Evolutionary conservation across 2,329 filamentous ascomycete species (phyloP).

Genomic region (Rosellinia necatrix): DNA sequence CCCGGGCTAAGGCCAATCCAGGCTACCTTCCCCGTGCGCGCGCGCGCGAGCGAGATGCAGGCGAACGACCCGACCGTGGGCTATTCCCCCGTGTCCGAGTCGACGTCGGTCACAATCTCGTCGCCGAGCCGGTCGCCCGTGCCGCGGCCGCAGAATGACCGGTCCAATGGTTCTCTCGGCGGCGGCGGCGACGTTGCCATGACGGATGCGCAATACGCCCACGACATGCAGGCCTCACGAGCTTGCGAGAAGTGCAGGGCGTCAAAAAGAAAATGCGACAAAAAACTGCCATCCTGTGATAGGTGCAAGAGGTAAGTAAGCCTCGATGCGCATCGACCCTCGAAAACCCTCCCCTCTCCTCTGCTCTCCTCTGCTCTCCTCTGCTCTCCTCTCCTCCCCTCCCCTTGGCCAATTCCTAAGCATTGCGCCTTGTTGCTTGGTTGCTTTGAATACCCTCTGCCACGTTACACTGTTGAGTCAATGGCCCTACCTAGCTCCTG

Average conservation of each 20-base stretch:
- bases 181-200: constrained; percentile 21
- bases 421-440: too few relatives aligned
- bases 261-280: constrained; percentile 43
- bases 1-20: background rate
- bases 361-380: background rate
- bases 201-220: constrained; percentile 14
- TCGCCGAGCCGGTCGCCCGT: constrained; percentile 35
- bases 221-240: constrained; percentile 33
- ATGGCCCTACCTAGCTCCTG: background rate
- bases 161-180: constrained; percentile 17
- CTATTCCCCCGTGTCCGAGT: constrained; percentile 34
- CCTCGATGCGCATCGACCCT: too few relatives aligned
- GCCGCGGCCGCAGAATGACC: constrained; percentile 26
- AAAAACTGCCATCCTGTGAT: constrained; percentile 41
- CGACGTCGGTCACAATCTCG: constrained; percentile 30
- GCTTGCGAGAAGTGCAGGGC: constrained; percentile 43
- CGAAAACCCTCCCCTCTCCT: background rate
- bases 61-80: constrained; percentile 21
- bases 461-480: too few relatives aligned
- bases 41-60: constrained; percentile 18
- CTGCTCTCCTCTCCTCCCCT: background rate
- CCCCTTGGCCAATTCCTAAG: too few relatives aligned
- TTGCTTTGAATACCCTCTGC: too few relatives aligned
- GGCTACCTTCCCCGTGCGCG: background rate
- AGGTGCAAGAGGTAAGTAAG: constrained; percentile 41